Percentiles rank a stretch among this genome's conserved stretches.
Conservation (phyloP, 257 asterid species). For the Plantago ovata region DNA sequence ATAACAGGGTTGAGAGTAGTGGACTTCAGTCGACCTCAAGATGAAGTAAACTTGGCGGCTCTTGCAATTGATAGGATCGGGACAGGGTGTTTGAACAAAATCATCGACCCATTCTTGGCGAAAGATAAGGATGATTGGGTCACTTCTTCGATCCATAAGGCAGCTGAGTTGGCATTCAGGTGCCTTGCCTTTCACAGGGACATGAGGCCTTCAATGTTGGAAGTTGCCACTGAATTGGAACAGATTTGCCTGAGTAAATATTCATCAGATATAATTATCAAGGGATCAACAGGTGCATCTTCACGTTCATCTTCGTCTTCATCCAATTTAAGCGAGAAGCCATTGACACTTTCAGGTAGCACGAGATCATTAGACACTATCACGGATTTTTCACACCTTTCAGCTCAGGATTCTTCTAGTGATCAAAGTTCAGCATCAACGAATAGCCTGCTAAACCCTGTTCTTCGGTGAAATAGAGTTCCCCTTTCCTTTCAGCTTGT, state of each 20-base stretch:
- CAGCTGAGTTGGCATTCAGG: constrained; percentile 64
- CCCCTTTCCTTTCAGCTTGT: not conserved
- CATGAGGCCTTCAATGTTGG: constrained; percentile 78
- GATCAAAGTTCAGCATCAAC: constrained; percentile 69
- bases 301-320: constrained; percentile 27
- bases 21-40: constrained; percentile 49
- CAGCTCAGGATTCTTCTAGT: constrained; percentile 55
- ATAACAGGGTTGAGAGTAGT: constrained; percentile 55
- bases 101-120: constrained; percentile 46
- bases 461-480: constrained; percentile 19
- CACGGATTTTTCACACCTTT: constrained; percentile 39
- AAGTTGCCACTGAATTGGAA: constrained; percentile 62
- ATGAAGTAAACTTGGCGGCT: constrained; percentile 51
- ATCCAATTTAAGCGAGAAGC: constrained; percentile 39
- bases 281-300: constrained; percentile 22
- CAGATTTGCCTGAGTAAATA: constrained; percentile 47
- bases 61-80: constrained; percentile 68
- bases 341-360: constrained; percentile 25
- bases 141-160: constrained; percentile 38
- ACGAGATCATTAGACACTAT: constrained; percentile 26
- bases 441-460: constrained; percentile 49
- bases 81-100: constrained; percentile 47
- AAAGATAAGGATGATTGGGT: constrained; percentile 29
- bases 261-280: constrained; percentile 18
- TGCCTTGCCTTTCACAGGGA: constrained; percentile 70